Percentiles rank a stretch among this genome's conserved stretches.
These are phyloP conservation scores for Fonsecaea monophora DNA, from an alignment of 2,329 filamentous ascomycete genomes.

Conservation along the genomic window DNA sequence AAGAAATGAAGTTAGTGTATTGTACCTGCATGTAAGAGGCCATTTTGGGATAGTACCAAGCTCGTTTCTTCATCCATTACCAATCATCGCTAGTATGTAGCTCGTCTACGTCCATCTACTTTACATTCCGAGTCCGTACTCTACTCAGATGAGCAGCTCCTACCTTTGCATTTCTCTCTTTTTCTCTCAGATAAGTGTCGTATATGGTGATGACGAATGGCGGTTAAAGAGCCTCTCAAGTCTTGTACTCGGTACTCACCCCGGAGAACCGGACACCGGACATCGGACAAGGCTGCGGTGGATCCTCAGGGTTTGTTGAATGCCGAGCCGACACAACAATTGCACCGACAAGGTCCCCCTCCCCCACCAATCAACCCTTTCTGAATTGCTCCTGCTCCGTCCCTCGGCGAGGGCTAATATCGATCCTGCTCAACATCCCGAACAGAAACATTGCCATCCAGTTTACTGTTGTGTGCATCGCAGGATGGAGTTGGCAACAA, in stretches of 20 bases:
- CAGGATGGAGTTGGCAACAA: constrained; percentile 40
- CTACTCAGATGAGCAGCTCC: too few relatives aligned
- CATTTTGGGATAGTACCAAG: too few relatives aligned
- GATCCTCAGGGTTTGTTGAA: not conserved
- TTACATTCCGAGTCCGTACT: too few relatives aligned
- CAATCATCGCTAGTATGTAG: too few relatives aligned
- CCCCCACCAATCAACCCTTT: constrained; percentile 20
- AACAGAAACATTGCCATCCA: not conserved
- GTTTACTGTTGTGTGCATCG: constrained; percentile 13
- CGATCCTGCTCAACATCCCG: constrained; percentile 17
- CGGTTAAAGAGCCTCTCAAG: too few relatives aligned
- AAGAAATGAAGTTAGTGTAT: too few relatives aligned
- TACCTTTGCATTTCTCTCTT: too few relatives aligned
- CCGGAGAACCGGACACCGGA: not conserved
- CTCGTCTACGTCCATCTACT: too few relatives aligned
- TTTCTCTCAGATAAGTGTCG: too few relatives aligned
- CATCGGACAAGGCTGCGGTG: not conserved
- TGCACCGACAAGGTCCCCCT: constrained; percentile 7
- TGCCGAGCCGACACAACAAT: constrained; percentile 1
- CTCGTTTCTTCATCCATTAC: too few relatives aligned
- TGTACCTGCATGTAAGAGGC: too few relatives aligned
- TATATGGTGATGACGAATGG: too few relatives aligned
- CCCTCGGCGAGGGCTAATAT: constrained; percentile 6
- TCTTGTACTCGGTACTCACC: not conserved
- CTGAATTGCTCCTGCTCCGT: constrained; percentile 9